phyloP scores from a whole-genome alignment of 176 grass and related monocot genomes.

The Aegilops umbellulata region DNA sequence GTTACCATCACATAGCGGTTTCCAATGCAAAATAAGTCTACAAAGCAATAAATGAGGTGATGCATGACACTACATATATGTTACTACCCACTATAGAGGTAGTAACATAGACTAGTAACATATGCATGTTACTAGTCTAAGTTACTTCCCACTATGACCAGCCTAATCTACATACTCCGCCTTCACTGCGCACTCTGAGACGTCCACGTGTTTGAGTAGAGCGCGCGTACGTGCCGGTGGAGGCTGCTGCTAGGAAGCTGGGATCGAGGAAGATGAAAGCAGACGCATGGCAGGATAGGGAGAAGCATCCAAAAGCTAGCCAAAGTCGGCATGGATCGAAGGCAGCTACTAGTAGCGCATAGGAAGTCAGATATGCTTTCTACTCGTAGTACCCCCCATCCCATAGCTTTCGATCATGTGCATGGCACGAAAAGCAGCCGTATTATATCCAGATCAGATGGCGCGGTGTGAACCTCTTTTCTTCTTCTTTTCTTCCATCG shows the following conservation, averaged over 20 bases:
- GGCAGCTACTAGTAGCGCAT: background rate
- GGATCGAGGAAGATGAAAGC: background rate
- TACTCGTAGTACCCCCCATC: background rate
- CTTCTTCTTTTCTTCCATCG: background rate
- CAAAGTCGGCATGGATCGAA: background rate
- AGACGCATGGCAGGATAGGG: background rate
- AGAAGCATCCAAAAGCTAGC: background rate
- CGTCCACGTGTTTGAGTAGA: background rate
- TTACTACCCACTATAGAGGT: no score
- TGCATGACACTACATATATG: no score
- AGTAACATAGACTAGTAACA: no score
- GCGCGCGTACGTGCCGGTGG: background rate
- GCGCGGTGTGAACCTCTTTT: background rate
- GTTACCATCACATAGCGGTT: no score
- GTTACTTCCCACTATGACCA: no score
- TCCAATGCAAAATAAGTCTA: no score
- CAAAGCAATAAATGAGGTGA: no score
- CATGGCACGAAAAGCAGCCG: background rate
- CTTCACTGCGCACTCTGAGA: background rate
- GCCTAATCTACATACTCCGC: no score
- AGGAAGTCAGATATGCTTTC: conserved; percentile 18
- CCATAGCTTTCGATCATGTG: background rate
- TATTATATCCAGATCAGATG: background rate
- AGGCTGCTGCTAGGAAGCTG: background rate
- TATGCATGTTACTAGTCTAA: no score